phyloP scores from a whole-genome alignment of 1,284 basidiomycete genomes.

The Ganoderma sp. region DNA sequence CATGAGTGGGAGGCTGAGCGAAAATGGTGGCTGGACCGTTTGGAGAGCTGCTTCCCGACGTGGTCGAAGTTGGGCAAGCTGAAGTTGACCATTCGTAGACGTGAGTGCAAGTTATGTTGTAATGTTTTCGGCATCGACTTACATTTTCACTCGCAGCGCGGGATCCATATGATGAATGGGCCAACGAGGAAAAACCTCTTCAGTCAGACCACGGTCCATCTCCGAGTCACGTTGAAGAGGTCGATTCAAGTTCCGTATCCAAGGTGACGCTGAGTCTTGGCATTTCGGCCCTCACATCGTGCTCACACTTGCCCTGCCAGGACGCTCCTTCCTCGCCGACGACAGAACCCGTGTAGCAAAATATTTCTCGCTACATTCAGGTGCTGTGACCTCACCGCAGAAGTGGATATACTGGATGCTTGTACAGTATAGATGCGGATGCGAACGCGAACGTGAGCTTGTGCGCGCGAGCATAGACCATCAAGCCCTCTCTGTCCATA shows the following conservation, averaged over 20 bases:
- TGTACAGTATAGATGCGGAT: background rate
- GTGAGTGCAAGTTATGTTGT: background rate
- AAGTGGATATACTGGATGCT: background rate
- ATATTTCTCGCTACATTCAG: no score
- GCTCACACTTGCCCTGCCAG: no score
- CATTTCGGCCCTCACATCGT: no score
- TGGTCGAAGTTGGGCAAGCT: background rate
- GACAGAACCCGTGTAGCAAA: no score
- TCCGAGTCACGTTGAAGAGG: background rate
- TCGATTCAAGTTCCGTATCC: background rate
- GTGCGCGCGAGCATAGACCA: background rate
- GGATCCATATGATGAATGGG: background rate
- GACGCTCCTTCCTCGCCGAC: no score
- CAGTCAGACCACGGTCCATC: background rate
- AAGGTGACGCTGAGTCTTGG: background rate
- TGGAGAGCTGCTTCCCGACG: background rate
- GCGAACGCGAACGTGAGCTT: background rate
- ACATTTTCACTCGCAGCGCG: background rate
- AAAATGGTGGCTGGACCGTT: background rate
- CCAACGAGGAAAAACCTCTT: background rate
- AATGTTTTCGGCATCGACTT: background rate
- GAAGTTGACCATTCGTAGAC: background rate
- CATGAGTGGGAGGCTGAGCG: background rate
- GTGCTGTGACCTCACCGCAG: no score
- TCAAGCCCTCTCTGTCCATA: conserved; percentile 19